Percentiles rank a stretch among this genome's conserved stretches.
Conservation (phyloP, 129 eudicot genomes). For the Lonicera japonica region DNA sequence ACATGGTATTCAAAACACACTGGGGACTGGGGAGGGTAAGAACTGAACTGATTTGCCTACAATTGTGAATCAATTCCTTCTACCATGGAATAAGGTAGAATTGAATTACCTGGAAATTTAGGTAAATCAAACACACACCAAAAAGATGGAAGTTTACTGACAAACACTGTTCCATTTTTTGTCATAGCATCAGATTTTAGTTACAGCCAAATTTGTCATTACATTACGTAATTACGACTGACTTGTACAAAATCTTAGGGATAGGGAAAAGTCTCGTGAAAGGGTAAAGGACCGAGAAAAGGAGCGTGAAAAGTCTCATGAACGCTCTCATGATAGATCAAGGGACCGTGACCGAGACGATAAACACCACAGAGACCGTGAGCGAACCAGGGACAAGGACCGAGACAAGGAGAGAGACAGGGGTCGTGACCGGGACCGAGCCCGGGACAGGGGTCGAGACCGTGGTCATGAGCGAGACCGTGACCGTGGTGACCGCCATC, state of each 20-base stretch:
- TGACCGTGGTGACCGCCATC: constrained; percentile 42
- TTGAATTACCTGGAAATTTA: too few relatives aligned
- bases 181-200: too few relatives aligned
- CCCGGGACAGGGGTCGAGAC: constrained; percentile 40
- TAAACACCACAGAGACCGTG: constrained; percentile 91
- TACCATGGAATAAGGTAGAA: too few relatives aligned
- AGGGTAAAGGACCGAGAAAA: constrained; percentile 54
- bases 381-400: constrained; percentile 51
- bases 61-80: too few relatives aligned
- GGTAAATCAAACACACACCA: too few relatives aligned
- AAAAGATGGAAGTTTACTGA: too few relatives aligned
- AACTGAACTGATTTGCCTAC: too few relatives aligned
- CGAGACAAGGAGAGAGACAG: constrained; percentile 41
- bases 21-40: too few relatives aligned
- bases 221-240: background rate
- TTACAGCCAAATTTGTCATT: background rate
- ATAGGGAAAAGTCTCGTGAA: constrained; percentile 91
- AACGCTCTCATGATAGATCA: constrained; percentile 71
- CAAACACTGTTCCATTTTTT: too few relatives aligned
- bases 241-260: constrained; percentile 25
- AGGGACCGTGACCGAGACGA: constrained; percentile 84
- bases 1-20: too few relatives aligned
- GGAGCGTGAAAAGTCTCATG: constrained; percentile 70
- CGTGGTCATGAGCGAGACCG: constrained; percentile 40
- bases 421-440: constrained; percentile 37